Percentiles rank a stretch among this genome's conserved stretches.
phyloP scores from a whole-genome alignment of 208 protist genomes.

The Leishmania guyanensis region DNA sequence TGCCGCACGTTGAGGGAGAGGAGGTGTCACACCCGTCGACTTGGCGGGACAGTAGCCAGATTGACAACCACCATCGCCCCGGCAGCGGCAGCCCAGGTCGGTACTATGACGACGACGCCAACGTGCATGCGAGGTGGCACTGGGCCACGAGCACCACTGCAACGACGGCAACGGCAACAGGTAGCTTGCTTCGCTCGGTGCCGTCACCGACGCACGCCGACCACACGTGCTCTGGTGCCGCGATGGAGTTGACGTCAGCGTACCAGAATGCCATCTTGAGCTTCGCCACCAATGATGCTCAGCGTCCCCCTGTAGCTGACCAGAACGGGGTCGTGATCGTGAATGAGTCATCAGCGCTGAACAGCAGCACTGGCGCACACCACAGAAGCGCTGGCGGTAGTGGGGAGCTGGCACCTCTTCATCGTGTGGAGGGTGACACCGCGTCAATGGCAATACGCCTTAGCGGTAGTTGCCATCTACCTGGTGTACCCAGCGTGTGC shows the following conservation, averaged over 20 bases:
- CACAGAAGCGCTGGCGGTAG: neutral
- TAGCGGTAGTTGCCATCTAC: neutral
- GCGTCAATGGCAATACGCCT: neutral
- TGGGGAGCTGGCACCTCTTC: neutral
- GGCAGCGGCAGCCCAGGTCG: neutral
- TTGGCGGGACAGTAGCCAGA: neutral
- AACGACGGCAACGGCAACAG: neutral
- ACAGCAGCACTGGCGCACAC: neutral
- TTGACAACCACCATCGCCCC: neutral
- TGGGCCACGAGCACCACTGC: neutral
- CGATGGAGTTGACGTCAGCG: neutral
- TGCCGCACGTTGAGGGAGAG: conserved; percentile 47
- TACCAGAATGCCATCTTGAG: neutral
- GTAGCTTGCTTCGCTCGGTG: neutral
- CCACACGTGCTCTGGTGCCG: neutral
- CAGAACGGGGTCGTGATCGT: neutral
- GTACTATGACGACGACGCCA: neutral
- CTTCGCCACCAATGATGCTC: neutral
- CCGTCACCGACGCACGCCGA: neutral
- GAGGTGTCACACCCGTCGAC: neutral
- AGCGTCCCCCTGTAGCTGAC: neutral
- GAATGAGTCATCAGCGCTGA: neutral
- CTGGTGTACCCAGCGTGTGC: neutral
- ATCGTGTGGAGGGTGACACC: neutral
- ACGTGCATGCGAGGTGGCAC: neutral